Evolutionary conservation across 176 grass and related monocot species (phyloP).

Genomic region (Elymus sibiricus): DNA sequence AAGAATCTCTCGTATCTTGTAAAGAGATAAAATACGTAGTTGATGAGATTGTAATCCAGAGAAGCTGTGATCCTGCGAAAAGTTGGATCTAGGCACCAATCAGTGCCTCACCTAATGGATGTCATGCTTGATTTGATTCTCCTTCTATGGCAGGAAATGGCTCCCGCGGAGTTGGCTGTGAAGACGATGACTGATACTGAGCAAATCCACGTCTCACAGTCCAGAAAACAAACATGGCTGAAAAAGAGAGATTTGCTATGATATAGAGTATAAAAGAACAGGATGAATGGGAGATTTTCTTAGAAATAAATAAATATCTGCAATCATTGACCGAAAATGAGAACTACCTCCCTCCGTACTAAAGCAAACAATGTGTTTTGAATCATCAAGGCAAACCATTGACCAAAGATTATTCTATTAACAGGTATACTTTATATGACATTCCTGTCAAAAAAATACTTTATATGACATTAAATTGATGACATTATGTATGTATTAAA

Average conservation of each 20-base stretch:
- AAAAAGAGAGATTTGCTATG: neutral
- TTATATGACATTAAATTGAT: neutral
- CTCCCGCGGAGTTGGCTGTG: neutral
- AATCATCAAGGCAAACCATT: neutral
- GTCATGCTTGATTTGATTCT: conserved; percentile 52
- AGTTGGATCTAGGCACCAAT: neutral
- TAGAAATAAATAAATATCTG: neutral
- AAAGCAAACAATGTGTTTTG: neutral
- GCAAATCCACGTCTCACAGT: conserved; percentile 29
- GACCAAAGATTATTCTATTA: neutral
- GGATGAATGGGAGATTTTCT: neutral
- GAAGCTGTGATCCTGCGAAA: conserved; percentile 15
- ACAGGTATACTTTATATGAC: neutral
- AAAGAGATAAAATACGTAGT: conserved; percentile 19
- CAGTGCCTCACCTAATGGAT: conserved; percentile 29
- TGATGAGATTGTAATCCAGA: conserved; percentile 26
- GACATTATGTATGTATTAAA: neutral
- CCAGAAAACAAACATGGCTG: neutral
- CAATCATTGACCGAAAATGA: neutral
- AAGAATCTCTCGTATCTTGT: conserved; percentile 26
- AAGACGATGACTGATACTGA: conserved; percentile 24
- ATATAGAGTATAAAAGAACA: neutral
- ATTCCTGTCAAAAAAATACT: too few species aligned
- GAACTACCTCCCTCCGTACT: neutral
- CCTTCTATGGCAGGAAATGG: neutral